Evolutionary conservation across 2,329 filamentous ascomycete species (phyloP).

Genomic region (Endoconidiophora polonica): DNA sequence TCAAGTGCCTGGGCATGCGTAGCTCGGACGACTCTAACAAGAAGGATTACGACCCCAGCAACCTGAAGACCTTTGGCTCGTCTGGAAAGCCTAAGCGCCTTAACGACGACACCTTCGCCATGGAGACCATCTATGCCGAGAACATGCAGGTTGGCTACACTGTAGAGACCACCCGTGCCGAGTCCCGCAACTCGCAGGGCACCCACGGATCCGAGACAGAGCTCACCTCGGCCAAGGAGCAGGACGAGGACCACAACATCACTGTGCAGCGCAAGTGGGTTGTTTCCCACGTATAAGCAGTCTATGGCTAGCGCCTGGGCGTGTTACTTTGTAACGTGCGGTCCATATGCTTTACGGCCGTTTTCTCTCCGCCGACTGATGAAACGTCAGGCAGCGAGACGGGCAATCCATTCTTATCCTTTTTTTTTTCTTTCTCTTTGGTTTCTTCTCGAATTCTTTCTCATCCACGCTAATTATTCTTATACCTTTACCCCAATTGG

Average conservation of each 20-base stretch:
- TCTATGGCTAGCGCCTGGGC: too few relatives aligned
- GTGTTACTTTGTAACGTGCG: not conserved
- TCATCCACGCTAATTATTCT: not conserved
- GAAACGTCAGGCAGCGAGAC: not conserved
- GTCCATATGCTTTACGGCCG: too few relatives aligned
- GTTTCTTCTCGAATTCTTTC: not conserved
- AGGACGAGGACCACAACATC: constrained; percentile 9
- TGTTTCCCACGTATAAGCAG: constrained; percentile 9
- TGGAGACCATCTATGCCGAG: constrained; percentile 11
- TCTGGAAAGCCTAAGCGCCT: constrained; percentile 8
- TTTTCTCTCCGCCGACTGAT: too few relatives aligned
- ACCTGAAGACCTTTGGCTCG: constrained; percentile 10
- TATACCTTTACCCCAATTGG: not conserved
- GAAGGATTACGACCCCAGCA: not conserved
- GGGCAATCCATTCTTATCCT: not conserved
- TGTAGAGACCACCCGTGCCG: constrained; percentile 7
- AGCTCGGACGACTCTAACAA: constrained; percentile 6
- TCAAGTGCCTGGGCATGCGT: constrained; percentile 8
- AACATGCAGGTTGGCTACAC: constrained; percentile 12
- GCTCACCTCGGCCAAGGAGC: constrained; percentile 3
- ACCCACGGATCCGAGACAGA: constrained; percentile 10
- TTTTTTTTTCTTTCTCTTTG: not conserved
- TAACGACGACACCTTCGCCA: constrained; percentile 7
- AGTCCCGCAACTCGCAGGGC: constrained; percentile 9
- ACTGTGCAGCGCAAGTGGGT: constrained; percentile 13